Base-by-base conservation (phyloP, 2,329 filamentous ascomycete species). In the Uncinocarpus reesii region DNA sequence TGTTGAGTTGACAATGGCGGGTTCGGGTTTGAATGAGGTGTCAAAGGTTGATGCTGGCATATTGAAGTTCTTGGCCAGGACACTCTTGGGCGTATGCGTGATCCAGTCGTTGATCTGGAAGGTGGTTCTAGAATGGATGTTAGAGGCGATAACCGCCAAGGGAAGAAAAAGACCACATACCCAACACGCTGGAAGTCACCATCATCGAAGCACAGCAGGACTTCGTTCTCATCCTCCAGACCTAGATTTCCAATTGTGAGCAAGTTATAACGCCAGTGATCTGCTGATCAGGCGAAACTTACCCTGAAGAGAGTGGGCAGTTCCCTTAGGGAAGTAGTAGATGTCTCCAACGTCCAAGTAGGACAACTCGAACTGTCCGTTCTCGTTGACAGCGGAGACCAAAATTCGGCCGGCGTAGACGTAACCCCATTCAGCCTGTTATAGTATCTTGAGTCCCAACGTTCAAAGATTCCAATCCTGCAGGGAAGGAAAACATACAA, bases 31-130 rank as follows among this genome's bases (percentile, higher is more conserved):
- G 0, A 79, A 80, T 18, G 83, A 66, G 5, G 69, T 71, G 53
- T 76, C 69, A 53, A 84, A 84, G 38, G 80, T 71, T 0, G 73
- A 73, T 18, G 72, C 70, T 42, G 77, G 69, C 16, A 84, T 71
- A 18, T 79, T 78, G 54, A 84, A 84, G 67, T 84, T 84, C 66
- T 82, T 83, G 29, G 80, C 80, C 0, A 84, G 67, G 37, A 85
- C 70, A 1, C 70, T 66, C 47, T 74, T 76, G 0, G 81, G 81
- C 0, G 80, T 84, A 58, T 83, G 80, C 0, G 74, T 67, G 29
- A 85, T 71, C 81, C 81, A 84, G 65, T 85, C 81, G 53, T 81
- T 80, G 20, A 84, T 71, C 65, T 79, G 82, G 70, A 84, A 85
- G 0, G 81, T 84, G 0, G 78, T 82, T n/a, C 77, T 77, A 28